These are phyloP conservation scores for Cardiospermum halicacabum DNA, from an alignment of 345 rosid species.

Conservation along the genomic window DNA sequence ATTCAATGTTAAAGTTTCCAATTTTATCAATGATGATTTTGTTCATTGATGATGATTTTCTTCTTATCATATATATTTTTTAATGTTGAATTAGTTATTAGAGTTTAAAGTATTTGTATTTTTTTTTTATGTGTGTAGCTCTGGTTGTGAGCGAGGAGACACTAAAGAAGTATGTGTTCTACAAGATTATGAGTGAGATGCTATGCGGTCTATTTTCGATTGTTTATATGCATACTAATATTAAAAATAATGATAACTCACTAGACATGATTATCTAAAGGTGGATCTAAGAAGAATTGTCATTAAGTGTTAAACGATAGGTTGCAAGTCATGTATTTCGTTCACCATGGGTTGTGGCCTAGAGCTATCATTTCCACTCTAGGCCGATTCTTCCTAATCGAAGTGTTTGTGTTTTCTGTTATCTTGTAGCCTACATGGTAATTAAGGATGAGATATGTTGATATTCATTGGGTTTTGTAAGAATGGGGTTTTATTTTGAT, in stretches of 20 bases:
- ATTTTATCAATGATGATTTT: slow-evolving; percentile 4
- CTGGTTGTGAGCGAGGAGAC: slow-evolving; percentile 73
- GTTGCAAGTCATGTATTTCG: slow-evolving; percentile 69
- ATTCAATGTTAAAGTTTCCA: not conserved
- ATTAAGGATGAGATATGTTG: no score
- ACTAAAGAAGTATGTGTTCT: slow-evolving; percentile 71
- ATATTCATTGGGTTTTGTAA: no score
- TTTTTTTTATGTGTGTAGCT: slow-evolving; percentile 47
- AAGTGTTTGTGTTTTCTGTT: slow-evolving; percentile 53
- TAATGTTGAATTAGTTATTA: not conserved
- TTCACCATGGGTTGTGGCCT: slow-evolving; percentile 89
- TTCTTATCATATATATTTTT: not conserved
- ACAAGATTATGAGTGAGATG: slow-evolving; percentile 62
- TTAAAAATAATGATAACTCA: slow-evolving; percentile 78
- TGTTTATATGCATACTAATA: slow-evolving; percentile 79
- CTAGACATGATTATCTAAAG: slow-evolving; percentile 81
- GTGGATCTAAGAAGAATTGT: slow-evolving; percentile 93
- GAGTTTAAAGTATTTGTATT: not conserved
- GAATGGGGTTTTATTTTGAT: no score
- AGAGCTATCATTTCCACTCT: slow-evolving; percentile 77
- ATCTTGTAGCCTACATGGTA: not conserved
- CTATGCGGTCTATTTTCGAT: slow-evolving; percentile 79
- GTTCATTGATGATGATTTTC: no score
- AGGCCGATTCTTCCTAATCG: slow-evolving; percentile 84
- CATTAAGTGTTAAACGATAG: slow-evolving; percentile 64